phyloP scores from a whole-genome alignment of 768 basidiomycete species.

The Phlegmacium glaucopus region DNA sequence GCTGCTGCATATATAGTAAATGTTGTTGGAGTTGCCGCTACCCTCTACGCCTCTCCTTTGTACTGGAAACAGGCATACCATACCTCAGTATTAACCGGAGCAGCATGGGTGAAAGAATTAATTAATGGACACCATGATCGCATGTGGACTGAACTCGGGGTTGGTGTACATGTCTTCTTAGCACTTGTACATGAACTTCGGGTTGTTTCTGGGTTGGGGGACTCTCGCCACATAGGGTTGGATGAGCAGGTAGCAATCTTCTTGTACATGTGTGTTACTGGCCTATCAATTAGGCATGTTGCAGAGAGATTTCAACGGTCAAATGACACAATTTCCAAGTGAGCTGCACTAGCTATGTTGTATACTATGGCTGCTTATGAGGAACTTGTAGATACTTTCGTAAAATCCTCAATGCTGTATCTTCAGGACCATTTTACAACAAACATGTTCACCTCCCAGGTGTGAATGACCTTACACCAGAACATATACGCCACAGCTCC shows the following conservation, averaged over 20 bases:
- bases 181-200: constrained; percentile 9
- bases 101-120: too few species aligned
- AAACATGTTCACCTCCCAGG: too few species aligned
- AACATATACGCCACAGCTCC: constrained; percentile 14
- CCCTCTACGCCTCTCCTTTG: not conserved
- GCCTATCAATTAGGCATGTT: too few species aligned
- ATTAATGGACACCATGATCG: too few species aligned
- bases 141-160: too few species aligned
- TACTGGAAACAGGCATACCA: constrained; percentile 11
- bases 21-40: not conserved
- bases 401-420: constrained; percentile 3
- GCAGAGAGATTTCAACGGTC: constrained; percentile 1
- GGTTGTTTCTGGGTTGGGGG: too few species aligned
- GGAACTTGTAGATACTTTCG: constrained; percentile 1
- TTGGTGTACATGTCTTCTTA: too few species aligned
- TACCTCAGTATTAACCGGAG: constrained; percentile 10
- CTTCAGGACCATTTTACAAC: too few species aligned
- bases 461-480: not conserved
- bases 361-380: not conserved
- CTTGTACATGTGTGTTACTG: constrained; percentile 3
- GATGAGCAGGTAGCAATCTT: too few species aligned
- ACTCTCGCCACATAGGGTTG: too few species aligned
- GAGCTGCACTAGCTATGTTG: not conserved
- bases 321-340: constrained; percentile 1
- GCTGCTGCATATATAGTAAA: too few species aligned